These are phyloP conservation scores for Skeletonema grethae DNA, from an alignment of 108 stramenopile species.

Conservation along the genomic window DNA sequence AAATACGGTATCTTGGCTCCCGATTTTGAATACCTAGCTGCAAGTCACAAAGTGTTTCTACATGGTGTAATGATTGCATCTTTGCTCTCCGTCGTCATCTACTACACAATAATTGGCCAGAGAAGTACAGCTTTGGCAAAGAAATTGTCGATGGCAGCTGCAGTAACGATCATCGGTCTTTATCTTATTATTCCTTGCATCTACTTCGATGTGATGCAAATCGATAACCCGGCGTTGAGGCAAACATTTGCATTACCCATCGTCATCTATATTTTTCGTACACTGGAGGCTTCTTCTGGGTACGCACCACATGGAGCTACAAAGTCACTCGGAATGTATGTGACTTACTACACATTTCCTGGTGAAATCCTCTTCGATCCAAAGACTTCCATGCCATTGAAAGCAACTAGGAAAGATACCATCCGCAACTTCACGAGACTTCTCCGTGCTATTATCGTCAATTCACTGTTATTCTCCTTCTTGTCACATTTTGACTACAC, in stretches of 20 bases:
- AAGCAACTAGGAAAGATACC: constrained; percentile 11
- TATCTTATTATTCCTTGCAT: background rate
- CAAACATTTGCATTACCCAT: background rate
- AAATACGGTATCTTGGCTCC: background rate
- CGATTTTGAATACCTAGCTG: background rate
- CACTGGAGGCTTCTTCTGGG: constrained; percentile 30
- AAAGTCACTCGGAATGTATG: constrained; percentile 11
- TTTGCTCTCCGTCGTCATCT: background rate
- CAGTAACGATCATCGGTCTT: background rate
- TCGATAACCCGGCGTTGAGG: background rate
- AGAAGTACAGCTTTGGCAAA: background rate
- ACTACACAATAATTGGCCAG: background rate
- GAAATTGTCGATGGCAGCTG: background rate
- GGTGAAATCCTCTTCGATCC: constrained; percentile 26
- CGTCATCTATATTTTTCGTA: constrained; percentile 26
- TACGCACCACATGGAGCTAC: constrained; percentile 19
- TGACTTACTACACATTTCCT: constrained; percentile 25
- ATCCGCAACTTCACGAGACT: background rate
- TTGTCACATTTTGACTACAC: constrained; percentile 25
- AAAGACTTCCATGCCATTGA: constrained; percentile 10
- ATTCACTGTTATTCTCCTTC: constrained; percentile 8
- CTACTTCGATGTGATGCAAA: background rate
- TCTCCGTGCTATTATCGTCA: background rate
- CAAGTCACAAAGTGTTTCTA: background rate
- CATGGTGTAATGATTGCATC: background rate